A percentile compares a stretch with the other conserved stretches of the same genome.
These are phyloP conservation scores for Diphasiastrum complanatum DNA, from an alignment of 83 land plant species.

Conservation along the genomic window DNA sequence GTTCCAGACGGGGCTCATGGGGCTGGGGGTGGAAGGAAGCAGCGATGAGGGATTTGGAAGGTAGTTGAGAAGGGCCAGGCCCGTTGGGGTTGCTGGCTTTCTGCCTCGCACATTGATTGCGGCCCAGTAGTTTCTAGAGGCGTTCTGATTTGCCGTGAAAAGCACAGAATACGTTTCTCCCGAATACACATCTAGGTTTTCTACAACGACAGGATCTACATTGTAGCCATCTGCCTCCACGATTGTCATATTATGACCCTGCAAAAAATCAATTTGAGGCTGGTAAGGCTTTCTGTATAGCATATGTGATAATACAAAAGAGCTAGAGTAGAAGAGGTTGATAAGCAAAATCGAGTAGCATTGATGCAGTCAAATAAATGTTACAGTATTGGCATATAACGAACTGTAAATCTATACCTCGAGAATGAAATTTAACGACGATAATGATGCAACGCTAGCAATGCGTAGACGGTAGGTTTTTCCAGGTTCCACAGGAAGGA, in stretches of 20 bases:
- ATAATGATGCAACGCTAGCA: constrained; percentile 61
- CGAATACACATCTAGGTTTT: constrained; percentile 66
- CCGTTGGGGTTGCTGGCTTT: constrained; percentile 46
- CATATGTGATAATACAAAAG: too few relatives aligned
- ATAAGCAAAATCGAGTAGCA: too few relatives aligned
- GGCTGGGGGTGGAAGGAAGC: constrained; percentile 41
- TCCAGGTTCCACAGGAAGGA: constrained; percentile 41
- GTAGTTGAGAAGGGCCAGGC: constrained; percentile 52
- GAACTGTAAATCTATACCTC: too few relatives aligned
- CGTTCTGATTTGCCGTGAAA: constrained; percentile 50
- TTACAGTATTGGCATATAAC: too few relatives aligned
- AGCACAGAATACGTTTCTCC: constrained; percentile 88
- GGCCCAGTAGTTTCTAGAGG: constrained; percentile 56
- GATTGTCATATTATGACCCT: constrained; percentile 76
- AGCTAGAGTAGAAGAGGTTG: neutral
- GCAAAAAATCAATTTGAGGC: neutral
- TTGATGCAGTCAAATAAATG: too few relatives aligned
- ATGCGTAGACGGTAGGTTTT: constrained; percentile 60
- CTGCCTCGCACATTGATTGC: constrained; percentile 61
- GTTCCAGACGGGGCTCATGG: constrained; percentile 57
- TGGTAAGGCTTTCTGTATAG: too few relatives aligned
- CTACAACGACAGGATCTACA: constrained; percentile 48
- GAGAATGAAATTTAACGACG: constrained; percentile 63
- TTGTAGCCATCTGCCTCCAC: constrained; percentile 89
- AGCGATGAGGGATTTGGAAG: constrained; percentile 26